Percentiles rank a stretch among this genome's conserved stretches.
Evolutionary conservation across 768 basidiomycete species (phyloP).

Genomic region (Daedalea quercina): DNA sequence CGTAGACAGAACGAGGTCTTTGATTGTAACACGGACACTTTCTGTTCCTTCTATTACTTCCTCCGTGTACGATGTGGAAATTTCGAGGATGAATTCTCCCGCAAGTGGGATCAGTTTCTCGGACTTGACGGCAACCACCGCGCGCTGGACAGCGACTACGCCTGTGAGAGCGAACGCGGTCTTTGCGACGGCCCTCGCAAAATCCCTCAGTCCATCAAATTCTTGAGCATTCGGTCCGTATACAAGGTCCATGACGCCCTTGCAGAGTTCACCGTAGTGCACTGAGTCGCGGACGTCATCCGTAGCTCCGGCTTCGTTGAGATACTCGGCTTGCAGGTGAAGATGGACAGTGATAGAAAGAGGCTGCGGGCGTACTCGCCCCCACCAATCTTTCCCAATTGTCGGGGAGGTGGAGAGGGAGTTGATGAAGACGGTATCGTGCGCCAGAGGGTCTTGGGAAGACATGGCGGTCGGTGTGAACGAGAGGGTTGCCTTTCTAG

Average conservation of each 20-base stretch:
- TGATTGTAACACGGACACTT: constrained; percentile 32
- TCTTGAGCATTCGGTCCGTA: constrained; percentile 10
- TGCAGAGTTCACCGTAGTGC: constrained; percentile 60
- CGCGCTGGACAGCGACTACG: constrained; percentile 30
- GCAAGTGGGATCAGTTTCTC: constrained; percentile 51
- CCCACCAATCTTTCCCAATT: constrained; percentile 49
- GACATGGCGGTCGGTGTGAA: not conserved
- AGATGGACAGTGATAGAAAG: constrained; percentile 41
- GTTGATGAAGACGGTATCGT: constrained; percentile 42
- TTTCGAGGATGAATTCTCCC: constrained; percentile 33
- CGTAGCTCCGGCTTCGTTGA: constrained; percentile 36
- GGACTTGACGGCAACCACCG: constrained; percentile 25
- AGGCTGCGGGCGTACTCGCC: constrained; percentile 40
- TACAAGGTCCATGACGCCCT: constrained; percentile 32
- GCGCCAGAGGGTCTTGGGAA: not conserved
- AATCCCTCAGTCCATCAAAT: constrained; percentile 25
- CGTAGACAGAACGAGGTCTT: constrained; percentile 41
- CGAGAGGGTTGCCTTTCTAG: no score
- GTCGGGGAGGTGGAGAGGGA: constrained; percentile 33
- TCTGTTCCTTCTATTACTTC: not conserved
- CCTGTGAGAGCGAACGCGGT: constrained; percentile 34
- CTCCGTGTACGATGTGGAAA: constrained; percentile 9
- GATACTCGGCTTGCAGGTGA: constrained; percentile 33
- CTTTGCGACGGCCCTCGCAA: constrained; percentile 31
- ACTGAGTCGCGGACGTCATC: constrained; percentile 53